Evolutionary conservation across 768 basidiomycete species (phyloP).

Genomic region (Suillus variegatus): DNA sequence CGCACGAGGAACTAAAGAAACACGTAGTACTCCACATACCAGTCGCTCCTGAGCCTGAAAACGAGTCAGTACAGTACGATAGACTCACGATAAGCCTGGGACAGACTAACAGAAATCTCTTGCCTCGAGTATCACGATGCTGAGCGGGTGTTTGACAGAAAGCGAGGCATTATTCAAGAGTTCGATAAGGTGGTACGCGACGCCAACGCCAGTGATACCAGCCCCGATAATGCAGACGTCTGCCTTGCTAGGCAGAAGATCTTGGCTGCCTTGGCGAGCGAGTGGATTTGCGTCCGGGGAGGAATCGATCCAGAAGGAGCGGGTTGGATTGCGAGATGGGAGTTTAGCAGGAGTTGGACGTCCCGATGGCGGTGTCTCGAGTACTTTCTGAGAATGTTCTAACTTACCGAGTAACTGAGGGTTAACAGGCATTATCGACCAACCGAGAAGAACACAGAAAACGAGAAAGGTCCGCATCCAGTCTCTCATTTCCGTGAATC

Average conservation of each 20-base stretch:
- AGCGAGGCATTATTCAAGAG: constrained; percentile 14
- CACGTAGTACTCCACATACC: constrained; percentile 39
- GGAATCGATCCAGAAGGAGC: constrained; percentile 71
- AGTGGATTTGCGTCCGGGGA: constrained; percentile 63
- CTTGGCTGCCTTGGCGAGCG: constrained; percentile 64
- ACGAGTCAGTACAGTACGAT: constrained; percentile 2
- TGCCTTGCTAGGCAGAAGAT: constrained; percentile 54
- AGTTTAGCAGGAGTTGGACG: constrained; percentile 29
- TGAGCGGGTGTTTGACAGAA: constrained; percentile 33
- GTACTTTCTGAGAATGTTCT: constrained; percentile 1
- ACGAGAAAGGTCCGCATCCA: not conserved
- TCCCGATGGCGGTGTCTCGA: constrained; percentile 2
- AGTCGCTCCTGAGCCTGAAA: constrained; percentile 72
- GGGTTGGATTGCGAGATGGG: constrained; percentile 65
- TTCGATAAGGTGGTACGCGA: constrained; percentile 70
- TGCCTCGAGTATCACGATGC: constrained; percentile 75
- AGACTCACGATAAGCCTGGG: not conserved
- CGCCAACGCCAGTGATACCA: constrained; percentile 75
- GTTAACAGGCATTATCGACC: not conserved
- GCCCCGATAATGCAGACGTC: constrained; percentile 82
- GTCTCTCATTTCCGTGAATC: not conserved
- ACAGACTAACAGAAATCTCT: constrained; percentile 75
- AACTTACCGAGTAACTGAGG: constrained; percentile 2
- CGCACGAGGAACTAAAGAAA: not conserved
- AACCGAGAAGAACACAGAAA: not conserved